Base-by-base conservation (phyloP, 192 early-diverging fungal species). In the Linnemannia elongata region DNA sequence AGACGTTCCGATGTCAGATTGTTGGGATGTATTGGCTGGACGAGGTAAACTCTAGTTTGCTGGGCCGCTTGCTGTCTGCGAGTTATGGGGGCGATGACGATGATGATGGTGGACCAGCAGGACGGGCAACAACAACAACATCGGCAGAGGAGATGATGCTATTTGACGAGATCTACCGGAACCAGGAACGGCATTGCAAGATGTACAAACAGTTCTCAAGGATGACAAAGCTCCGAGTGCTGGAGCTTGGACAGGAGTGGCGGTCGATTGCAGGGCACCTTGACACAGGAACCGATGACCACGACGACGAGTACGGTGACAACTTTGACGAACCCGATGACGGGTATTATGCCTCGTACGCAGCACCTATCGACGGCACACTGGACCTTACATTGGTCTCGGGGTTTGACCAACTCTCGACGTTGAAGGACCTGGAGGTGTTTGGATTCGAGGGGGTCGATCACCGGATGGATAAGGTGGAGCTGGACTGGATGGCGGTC, bases 1-100 rank as follows among this genome's bases (percentile, higher is more conserved):
- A 66, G 60, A 66, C 60, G n/a, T 66, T 66, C 60, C 60, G 60
- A 13, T 66, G 60, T 33, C 60, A 66, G 27, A 66, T 66, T 66
- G 30, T 27, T 4, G 60, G 60, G 8, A 66, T 66, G 60, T 66
- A 66, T 24, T 66, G 60, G 60, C 60, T 66, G 60, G 60, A 66
- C 17, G 55, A 60, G 24, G n/a, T 18, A 3, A 66, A 33, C 30
- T 66, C 27, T 33, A 24, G 10, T 6, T 12, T 66, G 12, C 10
- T 66, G 13, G 10, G 35, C 12, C n/a, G 60, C 10, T 15, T 66
- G 13, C n/a, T 66, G 12, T 30, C 60, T 13, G 30, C 0, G 2
- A 3, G 12, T 15, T 33, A 8, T 30, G 55, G 22, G 20, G 3
- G 55, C n/a, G 24, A 60, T 60, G 55, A 27, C 24, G 22, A 13